Evolutionary conservation across 441 rosid species (phyloP), one percentile per base, ranked within the genome.

Genomic region (Aleurites moluccanus): DNA sequence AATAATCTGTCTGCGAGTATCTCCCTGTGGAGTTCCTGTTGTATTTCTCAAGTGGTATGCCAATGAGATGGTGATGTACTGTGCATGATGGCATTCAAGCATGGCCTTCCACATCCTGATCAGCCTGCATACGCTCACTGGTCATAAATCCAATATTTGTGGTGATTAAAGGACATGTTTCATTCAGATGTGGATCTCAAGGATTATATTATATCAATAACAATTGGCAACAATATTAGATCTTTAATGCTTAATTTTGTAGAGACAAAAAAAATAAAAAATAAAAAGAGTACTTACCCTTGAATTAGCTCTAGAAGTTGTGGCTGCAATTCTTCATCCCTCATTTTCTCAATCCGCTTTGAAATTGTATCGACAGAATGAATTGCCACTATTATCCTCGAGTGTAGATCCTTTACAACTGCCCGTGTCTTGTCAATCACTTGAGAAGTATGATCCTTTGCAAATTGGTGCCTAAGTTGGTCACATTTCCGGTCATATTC

Each of bases 71-170:
- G 97, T 95, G 73, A 95, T 95, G 84, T 95, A 95, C 73, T 95
- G 99, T 10, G 96, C 80, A 35, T 92, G 98, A 75, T 95, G 98
- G 83, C 92, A 92, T 79, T 91, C 98, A 2, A 95, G 91, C 97
- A 95, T 95, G 40, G 91, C 86, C 83, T 92, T 92, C 99, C 99
- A 92, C 97, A 95, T 95, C 76, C 92, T 82, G 67, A 87, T 89
- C 78, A 91, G 77, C 84, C 99, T 92, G 89, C 87, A 83, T 50
- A 55, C 21, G 61, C 25, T 79, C 11, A 52, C 7, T 0, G 11
- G 27, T 75, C 56, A 78, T 57, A 44, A 67, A 42, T 73, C 68
- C 28, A 14, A 30, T 23, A 23, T 0, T n/a, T 44, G 47, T 10
- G 47, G 47, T 10, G 47, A 44, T 44, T 44, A 44, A 44, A 44